These are phyloP conservation scores for Aristolochia fimbriata DNA, from an alignment of 164 flowering plant species.

Conservation along the genomic window DNA sequence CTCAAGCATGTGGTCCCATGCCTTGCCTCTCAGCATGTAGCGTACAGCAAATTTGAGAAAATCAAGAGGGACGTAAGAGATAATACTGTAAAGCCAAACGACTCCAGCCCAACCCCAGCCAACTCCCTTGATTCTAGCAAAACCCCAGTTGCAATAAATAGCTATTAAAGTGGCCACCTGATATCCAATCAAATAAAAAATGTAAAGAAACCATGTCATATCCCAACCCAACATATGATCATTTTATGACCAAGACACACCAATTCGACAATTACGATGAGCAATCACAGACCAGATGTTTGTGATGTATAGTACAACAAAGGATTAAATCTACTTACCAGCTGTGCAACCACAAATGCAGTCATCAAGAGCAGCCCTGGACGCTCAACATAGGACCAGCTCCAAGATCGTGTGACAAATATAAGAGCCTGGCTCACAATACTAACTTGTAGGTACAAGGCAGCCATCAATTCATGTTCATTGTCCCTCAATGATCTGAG, in stretches of 20 bases:
- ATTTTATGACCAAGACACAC: too few species aligned
- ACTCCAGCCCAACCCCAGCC: constrained; percentile 99
- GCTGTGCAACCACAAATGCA: constrained; percentile 70
- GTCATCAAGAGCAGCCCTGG: constrained; percentile 62
- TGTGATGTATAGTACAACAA: too few species aligned
- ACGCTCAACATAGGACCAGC: constrained; percentile 85
- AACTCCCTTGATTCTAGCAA: constrained; percentile 66
- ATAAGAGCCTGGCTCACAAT: constrained; percentile 93
- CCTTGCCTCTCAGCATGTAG: constrained; percentile 76
- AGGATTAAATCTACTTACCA: constrained; percentile 65
- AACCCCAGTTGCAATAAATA: constrained; percentile 90
- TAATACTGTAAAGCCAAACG: constrained; percentile 82
- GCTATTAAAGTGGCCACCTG: constrained; percentile 92
- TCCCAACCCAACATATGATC: too few species aligned
- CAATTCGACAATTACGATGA: not conserved
- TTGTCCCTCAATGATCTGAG: constrained; percentile 33
- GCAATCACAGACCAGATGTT: not conserved
- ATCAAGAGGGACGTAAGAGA: constrained; percentile 82
- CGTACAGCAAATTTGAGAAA: constrained; percentile 68
- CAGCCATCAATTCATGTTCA: constrained; percentile 64
- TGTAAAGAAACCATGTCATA: too few species aligned
- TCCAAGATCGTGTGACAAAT: constrained; percentile 86
- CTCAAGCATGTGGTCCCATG: constrained; percentile 73
- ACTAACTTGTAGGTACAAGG: constrained; percentile 95
- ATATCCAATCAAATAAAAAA: too few species aligned